Percentiles rank a stretch among this genome's conserved stretches.
These are phyloP conservation scores for Arabidopsis thaliana DNA, from an alignment of 345 rosid species.

Conservation along the genomic window TAIR10.1 NC_003070.9:23238501-23239000, in stretches of 20 bases:
- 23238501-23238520: conserved; percentile 20
- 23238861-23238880: conserved; percentile 10
- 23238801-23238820: not conserved
- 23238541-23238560: conserved; percentile 15
- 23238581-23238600: conserved; percentile 3
- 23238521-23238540: not conserved
- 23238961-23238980: not conserved
- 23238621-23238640: not conserved
- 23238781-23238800: not conserved
- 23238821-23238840: not conserved
- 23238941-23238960: not conserved
- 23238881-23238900: conserved; percentile 25
- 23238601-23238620: not conserved
- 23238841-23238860: not conserved
- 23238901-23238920: not conserved
- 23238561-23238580: conserved; percentile 23
- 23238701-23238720: conserved; percentile 34
- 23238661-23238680: conserved; percentile 27
- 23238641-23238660: not conserved
- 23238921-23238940: not conserved
- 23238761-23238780: not conserved
- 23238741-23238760: not conserved
- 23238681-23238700: conserved; percentile 40
- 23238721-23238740: conserved; percentile 16
- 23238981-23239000: not conserved